phyloP scores from a whole-genome alignment of 208 protist genomes.

The Entamoeba moshkovskii region DNA sequence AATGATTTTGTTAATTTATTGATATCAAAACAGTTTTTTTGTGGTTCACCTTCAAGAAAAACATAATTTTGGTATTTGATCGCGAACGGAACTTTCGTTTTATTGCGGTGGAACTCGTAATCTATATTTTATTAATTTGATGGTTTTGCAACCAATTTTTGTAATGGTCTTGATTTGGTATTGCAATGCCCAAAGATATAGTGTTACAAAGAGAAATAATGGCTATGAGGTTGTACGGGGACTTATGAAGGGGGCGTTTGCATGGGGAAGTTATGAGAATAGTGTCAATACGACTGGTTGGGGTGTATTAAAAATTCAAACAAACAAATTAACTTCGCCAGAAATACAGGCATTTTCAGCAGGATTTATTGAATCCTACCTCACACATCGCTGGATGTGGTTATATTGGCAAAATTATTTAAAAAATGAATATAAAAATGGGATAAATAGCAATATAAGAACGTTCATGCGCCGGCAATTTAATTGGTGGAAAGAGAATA shows the following conservation, averaged over 20 bases:
- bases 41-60: too few relatives aligned
- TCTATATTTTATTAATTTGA: too few relatives aligned
- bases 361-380: slow-evolving; percentile 12
- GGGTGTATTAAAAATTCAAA: neutral
- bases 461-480: neutral
- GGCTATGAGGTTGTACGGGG: neutral
- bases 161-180: too few relatives aligned
- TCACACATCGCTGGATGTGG: slow-evolving; percentile 15
- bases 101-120: too few relatives aligned
- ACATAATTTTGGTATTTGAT: too few relatives aligned
- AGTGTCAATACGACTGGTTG: neutral
- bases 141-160: too few relatives aligned
- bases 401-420: slow-evolving; percentile 4
- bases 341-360: neutral
- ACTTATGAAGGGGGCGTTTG: neutral
- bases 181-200: neutral
- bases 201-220: neutral
- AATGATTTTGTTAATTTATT: too few relatives aligned
- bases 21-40: too few relatives aligned
- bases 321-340: neutral
- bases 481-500: neutral
- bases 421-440: neutral
- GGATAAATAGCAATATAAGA: neutral
- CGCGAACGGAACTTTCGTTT: too few relatives aligned
- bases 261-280: neutral